Evolutionary conservation across 176 grass and related monocot species (phyloP).

Genomic region (Poa pratensis): DNA sequence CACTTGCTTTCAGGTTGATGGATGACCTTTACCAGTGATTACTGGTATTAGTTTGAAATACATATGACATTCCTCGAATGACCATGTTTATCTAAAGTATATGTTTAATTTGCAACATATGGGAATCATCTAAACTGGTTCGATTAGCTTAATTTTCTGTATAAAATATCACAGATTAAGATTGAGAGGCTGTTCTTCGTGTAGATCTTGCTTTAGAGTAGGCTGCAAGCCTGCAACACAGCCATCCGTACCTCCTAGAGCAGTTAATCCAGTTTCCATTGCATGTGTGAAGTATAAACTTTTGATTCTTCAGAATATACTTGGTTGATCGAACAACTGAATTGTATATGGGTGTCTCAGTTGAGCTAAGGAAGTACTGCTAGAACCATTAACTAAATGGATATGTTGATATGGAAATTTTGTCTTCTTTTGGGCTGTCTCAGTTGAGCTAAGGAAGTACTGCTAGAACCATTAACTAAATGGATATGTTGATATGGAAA

Average conservation of each 20-base stretch:
- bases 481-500: constrained; percentile 19
- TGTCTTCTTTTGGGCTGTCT: neutral
- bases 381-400: neutral
- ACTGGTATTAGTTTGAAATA: constrained; percentile 8
- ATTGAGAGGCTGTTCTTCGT: neutral
- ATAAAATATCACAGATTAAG: constrained; percentile 19
- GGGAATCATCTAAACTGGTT: constrained; percentile 3
- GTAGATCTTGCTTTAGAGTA: neutral
- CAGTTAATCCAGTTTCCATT: neutral
- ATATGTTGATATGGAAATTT: constrained; percentile 15
- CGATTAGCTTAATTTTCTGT: constrained; percentile 5
- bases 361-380: neutral
- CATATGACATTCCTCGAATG: neutral
- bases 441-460: neutral
- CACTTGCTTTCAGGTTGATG: neutral
- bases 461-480: neutral
- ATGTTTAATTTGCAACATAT: neutral
- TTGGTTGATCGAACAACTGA: constrained; percentile 16
- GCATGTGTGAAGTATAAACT: constrained; percentile 22
- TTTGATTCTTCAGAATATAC: constrained; percentile 11
- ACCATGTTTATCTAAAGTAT: constrained; percentile 1
- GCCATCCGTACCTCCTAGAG: neutral
- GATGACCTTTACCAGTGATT: neutral
- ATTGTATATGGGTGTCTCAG: constrained; percentile 26
- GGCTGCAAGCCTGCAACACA: neutral